Base-by-base conservation (phyloP, 2,329 filamentous ascomycete genomes). In the Akanthomyces lecanii region DNA sequence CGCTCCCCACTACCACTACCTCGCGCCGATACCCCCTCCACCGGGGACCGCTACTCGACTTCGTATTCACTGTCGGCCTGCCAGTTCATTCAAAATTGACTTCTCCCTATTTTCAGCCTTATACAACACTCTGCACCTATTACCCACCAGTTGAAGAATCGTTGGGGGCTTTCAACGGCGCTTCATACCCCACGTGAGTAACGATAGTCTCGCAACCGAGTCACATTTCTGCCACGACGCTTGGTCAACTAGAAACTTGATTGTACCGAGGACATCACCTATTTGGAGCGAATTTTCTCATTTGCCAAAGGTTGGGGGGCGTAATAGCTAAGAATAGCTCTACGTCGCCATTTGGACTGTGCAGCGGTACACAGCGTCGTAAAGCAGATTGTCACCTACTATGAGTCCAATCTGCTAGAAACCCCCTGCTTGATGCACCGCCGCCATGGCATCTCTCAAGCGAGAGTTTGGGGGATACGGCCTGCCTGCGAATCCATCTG, bases 401-500 rank as follows among this genome's bases (percentile, higher is more conserved):
- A 63, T 63, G 61, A 57, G 45, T 45, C 36, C 21, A 45, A 47
- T 38, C 21, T 48, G 38, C 12, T 63, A 63, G 61, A 50, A 28
- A 42, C 25, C 21, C 14, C 23, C 11, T 57, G 53, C 52, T 63
- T 45, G 33, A 50, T 62, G 52, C 45, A 63, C 44, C 33, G 14
- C 42, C 51, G 23, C 30, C 47, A 63, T 63, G 61, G 53, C 61
- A 53, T 63, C 61, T 18, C 61, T 63, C 61, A 63, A 62, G 60
- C 51, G 53, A 30, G 61, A 63, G 47, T 58, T 63, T 63, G 61
- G 45, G 54, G 61, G 61, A 56, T 63, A 63, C 56, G 61, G 61
- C 38, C 38, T 63, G 21, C 61, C 61, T 25, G 28, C 61, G 45
- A 63, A 63, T 36, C 61, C 61, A 36, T 63, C 61, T 12, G 53